Percentiles rank a stretch among this genome's conserved stretches.
Evolutionary conservation across 345 rosid species (phyloP).

Genomic region (Lumnitzera racemosa): DNA sequence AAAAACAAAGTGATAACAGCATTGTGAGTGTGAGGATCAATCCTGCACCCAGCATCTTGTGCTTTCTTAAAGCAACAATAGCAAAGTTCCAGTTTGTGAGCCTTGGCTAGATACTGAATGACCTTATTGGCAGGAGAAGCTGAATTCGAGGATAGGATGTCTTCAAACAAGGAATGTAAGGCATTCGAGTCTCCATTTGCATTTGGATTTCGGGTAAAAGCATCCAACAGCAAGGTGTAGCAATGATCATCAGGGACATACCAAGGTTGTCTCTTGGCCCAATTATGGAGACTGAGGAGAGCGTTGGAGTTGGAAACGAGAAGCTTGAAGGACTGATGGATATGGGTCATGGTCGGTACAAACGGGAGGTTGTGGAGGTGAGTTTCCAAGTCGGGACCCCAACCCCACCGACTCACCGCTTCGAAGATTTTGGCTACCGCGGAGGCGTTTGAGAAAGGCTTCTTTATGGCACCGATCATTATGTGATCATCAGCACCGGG

Average conservation of each 20-base stretch:
- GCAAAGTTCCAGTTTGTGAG: constrained; percentile 82
- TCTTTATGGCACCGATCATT: constrained; percentile 75
- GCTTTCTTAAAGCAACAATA: constrained; percentile 89
- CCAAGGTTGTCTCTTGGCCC: constrained; percentile 93
- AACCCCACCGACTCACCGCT: constrained; percentile 89
- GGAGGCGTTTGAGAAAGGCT: constrained; percentile 67
- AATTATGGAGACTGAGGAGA: constrained; percentile 67
- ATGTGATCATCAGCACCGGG: constrained; percentile 86
- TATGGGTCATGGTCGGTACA: constrained; percentile 74
- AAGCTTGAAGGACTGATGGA: constrained; percentile 63
- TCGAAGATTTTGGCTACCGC: constrained; percentile 89
- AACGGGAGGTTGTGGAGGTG: constrained; percentile 83
- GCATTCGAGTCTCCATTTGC: constrained; percentile 57
- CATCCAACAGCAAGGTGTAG: constrained; percentile 64
- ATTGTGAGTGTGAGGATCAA: constrained; percentile 66
- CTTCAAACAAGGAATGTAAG: constrained; percentile 69
- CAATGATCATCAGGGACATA: constrained; percentile 54
- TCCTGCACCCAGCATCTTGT: constrained; percentile 55
- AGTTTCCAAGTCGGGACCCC: constrained; percentile 96
- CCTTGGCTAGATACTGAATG: constrained; percentile 79
- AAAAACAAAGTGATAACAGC: constrained; percentile 71
- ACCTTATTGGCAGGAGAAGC: constrained; percentile 60
- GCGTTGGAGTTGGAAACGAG: constrained; percentile 49
- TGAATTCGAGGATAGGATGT: constrained; percentile 49
- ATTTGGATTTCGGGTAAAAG: constrained; percentile 30